phyloP scores from a whole-genome alignment of 2,329 filamentous ascomycete species.

The Colletotrichum cuscutae region DNA sequence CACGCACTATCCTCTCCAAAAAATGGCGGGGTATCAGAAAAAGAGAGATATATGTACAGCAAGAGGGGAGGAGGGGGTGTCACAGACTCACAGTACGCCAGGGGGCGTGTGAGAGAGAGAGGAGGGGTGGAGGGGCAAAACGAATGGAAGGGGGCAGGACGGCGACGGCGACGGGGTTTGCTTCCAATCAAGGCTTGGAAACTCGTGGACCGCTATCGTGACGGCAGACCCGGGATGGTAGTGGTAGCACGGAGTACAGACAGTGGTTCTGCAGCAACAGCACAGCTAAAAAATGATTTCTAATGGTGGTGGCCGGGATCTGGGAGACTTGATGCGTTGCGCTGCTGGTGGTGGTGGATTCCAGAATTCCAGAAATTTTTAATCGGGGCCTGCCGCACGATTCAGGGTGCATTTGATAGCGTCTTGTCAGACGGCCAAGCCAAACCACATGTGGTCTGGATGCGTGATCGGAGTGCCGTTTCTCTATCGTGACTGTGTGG shows the following conservation, averaged over 20 bases:
- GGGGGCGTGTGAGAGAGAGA: slow-evolving; percentile 3
- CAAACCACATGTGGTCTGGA: not conserved
- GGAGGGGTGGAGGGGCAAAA: slow-evolving; percentile 27
- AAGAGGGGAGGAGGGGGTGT: not conserved
- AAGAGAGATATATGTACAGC: slow-evolving; percentile 26
- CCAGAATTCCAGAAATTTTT: slow-evolving; percentile 29
- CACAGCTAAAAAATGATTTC: slow-evolving; percentile 14
- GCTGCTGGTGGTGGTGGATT: slow-evolving; percentile 21
- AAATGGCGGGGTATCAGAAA: slow-evolving; percentile 34
- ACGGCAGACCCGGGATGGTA: slow-evolving; percentile 1
- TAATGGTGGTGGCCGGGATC: slow-evolving; percentile 29
- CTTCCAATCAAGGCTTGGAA: slow-evolving; percentile 22
- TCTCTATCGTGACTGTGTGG: not conserved
- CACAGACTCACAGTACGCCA: not conserved
- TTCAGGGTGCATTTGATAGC: slow-evolving; percentile 14
- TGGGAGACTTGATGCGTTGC: not conserved
- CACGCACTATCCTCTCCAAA: slow-evolving; percentile 30
- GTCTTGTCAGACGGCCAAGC: not conserved
- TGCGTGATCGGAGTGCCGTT: slow-evolving; percentile 18
- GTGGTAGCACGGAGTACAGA: not conserved
- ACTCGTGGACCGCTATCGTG: slow-evolving; percentile 18
- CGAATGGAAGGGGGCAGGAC: not conserved
- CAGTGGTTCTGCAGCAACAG: not conserved
- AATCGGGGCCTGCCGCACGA: slow-evolving; percentile 16
- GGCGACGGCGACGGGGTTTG: slow-evolving; percentile 19